These are phyloP conservation scores for Prunus armeniaca DNA, from an alignment of 306 rosid species.

Conservation along the genomic window DNA sequence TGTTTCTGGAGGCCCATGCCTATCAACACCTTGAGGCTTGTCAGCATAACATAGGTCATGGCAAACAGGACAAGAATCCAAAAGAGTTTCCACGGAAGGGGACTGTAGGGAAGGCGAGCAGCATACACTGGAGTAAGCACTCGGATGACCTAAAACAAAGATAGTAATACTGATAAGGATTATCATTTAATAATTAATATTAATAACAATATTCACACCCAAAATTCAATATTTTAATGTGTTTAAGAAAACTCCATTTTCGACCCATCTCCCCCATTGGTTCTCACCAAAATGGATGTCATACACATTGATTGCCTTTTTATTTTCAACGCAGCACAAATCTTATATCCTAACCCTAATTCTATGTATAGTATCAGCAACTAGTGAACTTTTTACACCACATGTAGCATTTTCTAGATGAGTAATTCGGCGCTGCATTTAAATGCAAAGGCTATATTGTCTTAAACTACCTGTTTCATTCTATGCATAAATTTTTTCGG, in stretches of 20 bases:
- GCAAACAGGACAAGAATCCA: constrained; percentile 54
- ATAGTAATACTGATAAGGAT: background rate
- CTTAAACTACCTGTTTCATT: background rate
- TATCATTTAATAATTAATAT: background rate
- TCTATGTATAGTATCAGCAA: background rate
- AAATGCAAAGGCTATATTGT: background rate
- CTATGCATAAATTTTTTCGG: background rate
- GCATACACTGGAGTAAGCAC: constrained; percentile 91
- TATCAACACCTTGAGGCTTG: constrained; percentile 87
- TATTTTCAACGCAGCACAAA: background rate
- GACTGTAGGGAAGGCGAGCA: constrained; percentile 67
- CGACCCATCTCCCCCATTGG: background rate
- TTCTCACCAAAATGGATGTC: background rate
- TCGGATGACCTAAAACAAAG: constrained; percentile 69
- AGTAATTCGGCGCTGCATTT: background rate
- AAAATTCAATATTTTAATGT: background rate
- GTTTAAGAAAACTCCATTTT: background rate
- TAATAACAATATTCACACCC: background rate
- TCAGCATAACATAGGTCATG: constrained; percentile 78
- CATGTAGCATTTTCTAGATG: background rate
- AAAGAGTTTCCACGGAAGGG: constrained; percentile 74
- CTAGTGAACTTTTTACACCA: background rate
- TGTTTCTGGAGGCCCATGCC: constrained; percentile 75
- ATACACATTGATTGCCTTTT: background rate
- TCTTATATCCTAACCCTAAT: background rate